Evolutionary conservation across 768 basidiomycete species (phyloP).

Genomic region (Saitozyma podzolica): DNA sequence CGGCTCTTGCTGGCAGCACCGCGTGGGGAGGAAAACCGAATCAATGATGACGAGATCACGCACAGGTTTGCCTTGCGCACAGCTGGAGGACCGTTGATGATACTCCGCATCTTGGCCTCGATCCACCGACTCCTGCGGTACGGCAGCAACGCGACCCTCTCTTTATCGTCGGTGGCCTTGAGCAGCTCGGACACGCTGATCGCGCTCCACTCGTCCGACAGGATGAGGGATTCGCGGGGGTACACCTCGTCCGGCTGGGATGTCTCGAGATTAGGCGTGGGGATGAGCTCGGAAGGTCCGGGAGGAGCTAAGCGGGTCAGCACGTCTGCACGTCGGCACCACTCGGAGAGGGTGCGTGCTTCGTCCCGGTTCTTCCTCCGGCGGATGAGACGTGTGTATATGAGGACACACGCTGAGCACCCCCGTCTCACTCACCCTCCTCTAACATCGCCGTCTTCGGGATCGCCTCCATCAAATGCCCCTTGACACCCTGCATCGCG

Average conservation of each 20-base stretch:
- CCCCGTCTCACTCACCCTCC: slow-evolving; percentile 57
- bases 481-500: slow-evolving; percentile 81
- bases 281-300: slow-evolving; percentile 65
- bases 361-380: too few species aligned
- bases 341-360: too few species aligned
- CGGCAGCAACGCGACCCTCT: slow-evolving; percentile 62
- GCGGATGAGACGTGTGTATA: too few species aligned
- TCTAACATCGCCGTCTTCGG: slow-evolving; percentile 73
- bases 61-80: slow-evolving; percentile 60
- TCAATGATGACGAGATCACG: slow-evolving; percentile 31
- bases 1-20: too few species aligned
- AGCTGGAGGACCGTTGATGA: slow-evolving; percentile 19
- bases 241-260: slow-evolving; percentile 66
- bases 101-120: slow-evolving; percentile 55
- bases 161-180: slow-evolving; percentile 57
- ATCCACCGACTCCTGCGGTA: slow-evolving; percentile 69
- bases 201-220: slow-evolving; percentile 75
- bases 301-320: slow-evolving; percentile 1
- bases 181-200: slow-evolving; percentile 64
- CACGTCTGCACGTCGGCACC: not conserved
- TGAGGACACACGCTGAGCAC: too few species aligned
- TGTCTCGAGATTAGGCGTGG: slow-evolving; percentile 69
- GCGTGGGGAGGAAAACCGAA: not conserved
- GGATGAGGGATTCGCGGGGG: slow-evolving; percentile 66
- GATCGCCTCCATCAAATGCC: slow-evolving; percentile 79